These are phyloP conservation scores for Kentomonas sorsogonicus DNA, from an alignment of 208 protist genomes.

Conservation along the genomic window DNA sequence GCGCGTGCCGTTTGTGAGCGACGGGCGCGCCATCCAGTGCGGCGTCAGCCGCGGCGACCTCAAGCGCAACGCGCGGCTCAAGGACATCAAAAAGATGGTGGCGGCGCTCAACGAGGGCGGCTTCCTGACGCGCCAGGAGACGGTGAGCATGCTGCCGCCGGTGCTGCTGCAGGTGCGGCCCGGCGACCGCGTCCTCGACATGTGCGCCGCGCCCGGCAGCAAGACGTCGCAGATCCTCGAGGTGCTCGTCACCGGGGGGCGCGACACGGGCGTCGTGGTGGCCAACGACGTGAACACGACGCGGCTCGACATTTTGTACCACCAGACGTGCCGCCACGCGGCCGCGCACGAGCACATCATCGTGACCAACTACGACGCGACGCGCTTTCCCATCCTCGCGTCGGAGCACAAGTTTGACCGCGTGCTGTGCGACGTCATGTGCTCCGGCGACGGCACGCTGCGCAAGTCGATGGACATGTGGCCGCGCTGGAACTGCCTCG, in stretches of 20 bases:
- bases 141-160: constrained; percentile 85
- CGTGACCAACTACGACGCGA: constrained; percentile 87
- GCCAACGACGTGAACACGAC: constrained; percentile 88
- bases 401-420: constrained; percentile 75
- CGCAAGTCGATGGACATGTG: constrained; percentile 93
- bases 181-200: constrained; percentile 77
- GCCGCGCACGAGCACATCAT: constrained; percentile 74
- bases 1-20: constrained; percentile 53
- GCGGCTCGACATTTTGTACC: constrained; percentile 77
- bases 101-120: constrained; percentile 83
- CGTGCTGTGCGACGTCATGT: constrained; percentile 94
- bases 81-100: constrained; percentile 67
- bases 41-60: constrained; percentile 68
- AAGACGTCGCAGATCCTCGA: constrained; percentile 89
- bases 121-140: constrained; percentile 90
- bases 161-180: constrained; percentile 74
- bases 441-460: constrained; percentile 93
- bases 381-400: constrained; percentile 65
- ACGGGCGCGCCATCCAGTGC: constrained; percentile 62
- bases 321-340: constrained; percentile 66
- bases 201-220: constrained; percentile 86
- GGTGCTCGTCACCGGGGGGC: constrained; percentile 30
- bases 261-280: constrained; percentile 66
- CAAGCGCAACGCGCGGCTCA: constrained; percentile 64
- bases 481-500: constrained; percentile 82